These are phyloP conservation scores for Cardamine occulta DNA, from an alignment of 345 rosid species.

Conservation along the genomic window DNA sequence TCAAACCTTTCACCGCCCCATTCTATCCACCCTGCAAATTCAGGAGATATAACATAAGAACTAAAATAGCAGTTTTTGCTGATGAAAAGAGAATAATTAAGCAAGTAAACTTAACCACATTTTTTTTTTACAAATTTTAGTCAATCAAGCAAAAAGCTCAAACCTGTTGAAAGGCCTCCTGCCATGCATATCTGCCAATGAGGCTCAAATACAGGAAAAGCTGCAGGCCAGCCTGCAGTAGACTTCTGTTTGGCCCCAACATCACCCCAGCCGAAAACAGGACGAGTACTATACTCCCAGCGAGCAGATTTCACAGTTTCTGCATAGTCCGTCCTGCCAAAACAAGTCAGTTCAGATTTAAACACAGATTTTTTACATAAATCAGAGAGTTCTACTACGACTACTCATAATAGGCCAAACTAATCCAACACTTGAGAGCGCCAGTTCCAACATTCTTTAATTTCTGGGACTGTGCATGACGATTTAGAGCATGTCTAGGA, in stretches of 20 bases:
- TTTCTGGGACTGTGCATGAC: neutral
- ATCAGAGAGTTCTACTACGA: neutral
- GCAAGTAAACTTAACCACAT: neutral
- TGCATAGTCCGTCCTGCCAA: conserved; percentile 66
- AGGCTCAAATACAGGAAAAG: conserved; percentile 96
- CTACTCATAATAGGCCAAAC: conserved; percentile 1
- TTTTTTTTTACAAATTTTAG: neutral
- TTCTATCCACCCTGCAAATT: conserved; percentile 89
- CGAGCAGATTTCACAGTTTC: conserved; percentile 80
- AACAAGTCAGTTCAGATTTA: conserved; percentile 7
- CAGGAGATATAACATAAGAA: conserved; percentile 26
- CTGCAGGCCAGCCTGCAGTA: conserved; percentile 98
- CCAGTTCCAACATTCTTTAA: neutral
- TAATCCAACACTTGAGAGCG: neutral
- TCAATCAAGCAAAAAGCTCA: conserved; percentile 2
- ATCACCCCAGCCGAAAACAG: conserved; percentile 94
- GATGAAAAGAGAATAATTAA: conserved; percentile 8
- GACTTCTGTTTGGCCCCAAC: conserved; percentile 79
- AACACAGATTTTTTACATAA: neutral
- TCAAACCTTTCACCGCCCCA: conserved; percentile 94
- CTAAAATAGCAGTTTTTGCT: conserved; percentile 5
- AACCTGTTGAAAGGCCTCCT: conserved; percentile 95
- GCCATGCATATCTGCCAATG: conserved; percentile 99
- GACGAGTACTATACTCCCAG: conserved; percentile 95
- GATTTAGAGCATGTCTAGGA: neutral